Evolutionary conservation across 1,139 yeast genomes (phyloP).

Genomic region (Pichia sp.): DNA sequence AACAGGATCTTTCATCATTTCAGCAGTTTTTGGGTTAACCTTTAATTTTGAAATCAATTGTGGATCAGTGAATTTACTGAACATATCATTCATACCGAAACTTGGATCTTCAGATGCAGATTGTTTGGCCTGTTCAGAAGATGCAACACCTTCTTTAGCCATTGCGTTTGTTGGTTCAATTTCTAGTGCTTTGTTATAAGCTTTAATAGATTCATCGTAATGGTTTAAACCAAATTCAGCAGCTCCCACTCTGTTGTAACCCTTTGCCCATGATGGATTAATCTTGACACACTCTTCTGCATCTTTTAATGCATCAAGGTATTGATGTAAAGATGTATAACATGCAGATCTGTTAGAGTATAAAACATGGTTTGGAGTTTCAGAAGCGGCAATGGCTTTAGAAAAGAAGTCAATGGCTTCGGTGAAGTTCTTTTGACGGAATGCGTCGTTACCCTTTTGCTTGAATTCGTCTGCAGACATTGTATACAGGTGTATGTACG

Average conservation of each 20-base stretch:
- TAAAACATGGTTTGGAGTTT: constrained; percentile 77
- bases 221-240: constrained; percentile 84
- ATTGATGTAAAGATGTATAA: constrained; percentile 74
- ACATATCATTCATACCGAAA: constrained; percentile 70
- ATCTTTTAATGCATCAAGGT: constrained; percentile 67
- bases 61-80: constrained; percentile 56
- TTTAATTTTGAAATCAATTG: constrained; percentile 67
- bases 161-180: constrained; percentile 77
- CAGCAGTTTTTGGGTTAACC: constrained; percentile 81
- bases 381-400: constrained; percentile 80
- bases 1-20: constrained; percentile 79
- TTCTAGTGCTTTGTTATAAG: constrained; percentile 77
- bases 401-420: constrained; percentile 78
- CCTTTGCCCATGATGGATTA: constrained; percentile 88
- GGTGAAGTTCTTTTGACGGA: constrained; percentile 76
- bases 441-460: constrained; percentile 86
- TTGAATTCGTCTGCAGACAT: constrained; percentile 67
- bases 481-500: too few species aligned
- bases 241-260: constrained; percentile 89
- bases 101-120: constrained; percentile 26
- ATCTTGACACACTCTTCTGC: constrained; percentile 77
- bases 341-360: constrained; percentile 94
- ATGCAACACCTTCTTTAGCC: constrained; percentile 76
- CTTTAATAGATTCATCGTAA: constrained; percentile 58
- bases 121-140: constrained; percentile 53